Conservation (phyloP, 768 basidiomycete genomes). For the Polyporus arcularius region DNA sequence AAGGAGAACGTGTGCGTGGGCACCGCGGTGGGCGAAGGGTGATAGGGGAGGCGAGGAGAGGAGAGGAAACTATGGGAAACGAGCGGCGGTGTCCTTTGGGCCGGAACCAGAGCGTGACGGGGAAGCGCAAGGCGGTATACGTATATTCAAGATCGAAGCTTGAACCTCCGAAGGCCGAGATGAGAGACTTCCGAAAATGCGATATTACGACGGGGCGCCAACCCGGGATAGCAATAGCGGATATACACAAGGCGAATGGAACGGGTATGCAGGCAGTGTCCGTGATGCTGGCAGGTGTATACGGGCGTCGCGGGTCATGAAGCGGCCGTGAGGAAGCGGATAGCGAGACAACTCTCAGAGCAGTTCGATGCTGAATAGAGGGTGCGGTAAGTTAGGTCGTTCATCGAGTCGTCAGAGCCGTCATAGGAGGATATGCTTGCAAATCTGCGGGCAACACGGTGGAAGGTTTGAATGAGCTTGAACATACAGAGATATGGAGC, state of each 20-base stretch:
- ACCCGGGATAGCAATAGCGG: conserved; percentile 21
- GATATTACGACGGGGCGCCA: conserved; percentile 17
- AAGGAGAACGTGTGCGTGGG: background rate
- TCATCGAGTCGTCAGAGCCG: conserved; percentile 21
- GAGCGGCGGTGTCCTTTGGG: conserved; percentile 26
- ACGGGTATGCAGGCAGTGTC: conserved; percentile 18
- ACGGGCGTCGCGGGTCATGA: conserved; percentile 16
- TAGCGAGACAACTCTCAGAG: conserved; percentile 5
- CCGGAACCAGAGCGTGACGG: conserved; percentile 24
- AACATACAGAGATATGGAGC: background rate
- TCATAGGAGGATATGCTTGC: conserved; percentile 16
- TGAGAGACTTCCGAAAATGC: conserved; percentile 7
- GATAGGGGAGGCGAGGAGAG: background rate
- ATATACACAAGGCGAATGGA: conserved; percentile 20
- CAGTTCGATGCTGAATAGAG: conserved; percentile 4
- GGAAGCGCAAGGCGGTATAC: conserved; percentile 7
- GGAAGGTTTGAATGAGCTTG: background rate
- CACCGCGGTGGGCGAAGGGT: background rate
- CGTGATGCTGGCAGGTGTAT: conserved; percentile 15
- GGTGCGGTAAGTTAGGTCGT: conserved; percentile 14
- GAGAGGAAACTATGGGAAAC: conserved; percentile 7
- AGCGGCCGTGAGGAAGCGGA: conserved; percentile 5
- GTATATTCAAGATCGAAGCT: background rate
- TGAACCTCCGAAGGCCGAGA: background rate
- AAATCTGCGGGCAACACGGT: conserved; percentile 5